phyloP scores from a whole-genome alignment of 768 basidiomycete species.

The Rhizopogon vinicolor region DNA sequence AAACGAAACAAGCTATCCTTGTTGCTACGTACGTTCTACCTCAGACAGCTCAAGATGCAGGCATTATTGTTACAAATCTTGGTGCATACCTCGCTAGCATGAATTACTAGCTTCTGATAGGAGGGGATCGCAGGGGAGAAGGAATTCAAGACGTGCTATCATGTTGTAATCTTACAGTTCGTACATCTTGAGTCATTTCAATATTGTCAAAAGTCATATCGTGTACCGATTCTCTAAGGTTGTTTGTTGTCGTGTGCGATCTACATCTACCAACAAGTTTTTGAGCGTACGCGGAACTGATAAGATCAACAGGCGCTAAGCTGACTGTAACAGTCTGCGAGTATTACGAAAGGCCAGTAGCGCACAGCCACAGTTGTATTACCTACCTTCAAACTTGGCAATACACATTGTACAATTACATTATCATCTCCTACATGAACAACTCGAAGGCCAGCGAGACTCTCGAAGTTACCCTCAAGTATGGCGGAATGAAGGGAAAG shows the following conservation, averaged over 20 bases:
- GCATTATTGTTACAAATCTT: slow-evolving; percentile 57
- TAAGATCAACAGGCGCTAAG: too few relatives aligned
- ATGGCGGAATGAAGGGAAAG: slow-evolving; percentile 14
- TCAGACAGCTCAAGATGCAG: slow-evolving; percentile 60
- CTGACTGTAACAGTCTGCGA: too few relatives aligned
- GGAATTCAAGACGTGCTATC: slow-evolving; percentile 1
- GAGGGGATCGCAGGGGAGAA: background rate
- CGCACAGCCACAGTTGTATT: too few relatives aligned
- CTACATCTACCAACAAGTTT: too few relatives aligned
- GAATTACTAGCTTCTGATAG: slow-evolving; percentile 38
- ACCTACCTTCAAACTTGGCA: too few relatives aligned
- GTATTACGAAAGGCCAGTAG: too few relatives aligned
- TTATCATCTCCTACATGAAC: background rate
- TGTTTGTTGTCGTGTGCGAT: too few relatives aligned
- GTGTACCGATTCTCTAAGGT: background rate
- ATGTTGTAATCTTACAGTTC: background rate
- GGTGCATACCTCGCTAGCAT: slow-evolving; percentile 73
- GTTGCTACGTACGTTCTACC: slow-evolving; percentile 72
- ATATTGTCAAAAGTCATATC: background rate
- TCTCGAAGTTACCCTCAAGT: slow-evolving; percentile 21
- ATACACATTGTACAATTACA: too few relatives aligned
- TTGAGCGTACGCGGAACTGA: too few relatives aligned
- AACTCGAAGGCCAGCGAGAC: slow-evolving; percentile 6
- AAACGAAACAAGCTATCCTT: slow-evolving; percentile 83
- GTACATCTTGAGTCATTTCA: background rate